Evolutionary conservation across 2,329 filamentous ascomycete genomes (phyloP), one percentile per base, ranked within the genome.

Genomic region (Pseudofabraea citricarpa): DNA sequence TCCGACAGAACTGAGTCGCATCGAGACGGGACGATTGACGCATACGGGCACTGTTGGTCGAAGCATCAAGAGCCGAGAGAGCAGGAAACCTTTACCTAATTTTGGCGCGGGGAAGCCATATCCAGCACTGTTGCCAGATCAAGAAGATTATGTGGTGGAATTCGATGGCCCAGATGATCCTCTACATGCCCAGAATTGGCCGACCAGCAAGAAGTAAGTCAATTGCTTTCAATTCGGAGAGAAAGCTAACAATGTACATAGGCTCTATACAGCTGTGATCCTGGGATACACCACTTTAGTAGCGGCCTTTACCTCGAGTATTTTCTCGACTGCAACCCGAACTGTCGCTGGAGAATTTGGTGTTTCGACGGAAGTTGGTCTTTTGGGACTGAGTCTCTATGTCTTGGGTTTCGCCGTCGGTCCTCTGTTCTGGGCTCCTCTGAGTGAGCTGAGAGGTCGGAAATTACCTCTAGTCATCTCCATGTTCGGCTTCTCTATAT

Each of bases 131-230:
- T 61, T 90, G 32, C 85, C 85, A 2, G 78, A 81, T 12, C 73
- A 75, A 54, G 86, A 90, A 55, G 80, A 87, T 51, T 91, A 90
- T 58, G 85, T 90, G 0, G 86, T 90, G 33, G 86, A 89, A 63
- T 95, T 95, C 58, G 84, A 90, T 54, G 90, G 89, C 0, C 83
- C 81, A 1, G 75, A 90, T 51, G 90, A 95, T 57, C 89, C 89
- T 2, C 59, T 90, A 47, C 89, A 95, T 64, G 85, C 88, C 1
- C 86, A 91, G 67, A 95, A 95, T 62, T 95, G 90, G 90, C 75
- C 85, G 0, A 58, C 86, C 42, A 77, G 69, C 59, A 90, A 87
- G 70, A 95, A 95, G 80, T 79, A 64, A 58, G 74, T 71, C 3
- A 12, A 64, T 47, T 38, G 13, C 9, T 36, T 13, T n/a, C 15